Evolutionary conservation across 2,329 filamentous ascomycete species (phyloP), one percentile per base, ranked within the genome.

Genomic region (Exophiala phaeomuriformis): DNA sequence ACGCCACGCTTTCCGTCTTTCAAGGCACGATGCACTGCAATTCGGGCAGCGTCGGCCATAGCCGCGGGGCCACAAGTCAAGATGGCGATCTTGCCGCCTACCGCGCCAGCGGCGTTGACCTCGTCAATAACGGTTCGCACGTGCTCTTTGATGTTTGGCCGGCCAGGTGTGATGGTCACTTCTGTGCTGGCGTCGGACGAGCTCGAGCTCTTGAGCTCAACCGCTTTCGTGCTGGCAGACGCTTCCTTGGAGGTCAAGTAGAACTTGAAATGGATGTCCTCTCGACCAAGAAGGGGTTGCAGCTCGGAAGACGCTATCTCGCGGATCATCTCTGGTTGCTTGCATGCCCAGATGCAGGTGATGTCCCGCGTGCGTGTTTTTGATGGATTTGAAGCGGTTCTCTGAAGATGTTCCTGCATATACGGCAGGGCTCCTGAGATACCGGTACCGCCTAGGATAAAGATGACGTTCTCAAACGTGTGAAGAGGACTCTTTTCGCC

Each of bases 391-490:
- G 39, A 41, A 27, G 39, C 9, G 50, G 49, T 0, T 10, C 39
- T 5, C 12, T 27, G 28, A 2, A 51, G 5, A 10, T 57, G 55
- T 12, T 55, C 69, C 49, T 48, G 64, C 36, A 72, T 64, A 47
- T 71, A 70, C 2, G 69, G 79, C 68, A 53, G 79, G 67, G 59
- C 83, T 69, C 51, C 77, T 69, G 62, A 60, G 5, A 62, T 58
- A 9, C 65, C 63, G 3, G 61, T 67, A 4, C 66, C 65, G 29
- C 64, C 65, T 3, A 69, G 77, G 5, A 80, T 64, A 0, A 80
- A 75, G 10, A 83, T 65, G 2, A 71, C 64, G 4, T 82, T 79
- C 53, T 83, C 68, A 58, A 72, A 78, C 3, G 61, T 64, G 49
- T 68, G 69, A 0, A 78, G 61, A 1, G 72, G 70, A 4, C 69